Conservation (phyloP, 2,329 filamentous ascomycete species). For the Thielaviopsis ethacetica region DNA sequence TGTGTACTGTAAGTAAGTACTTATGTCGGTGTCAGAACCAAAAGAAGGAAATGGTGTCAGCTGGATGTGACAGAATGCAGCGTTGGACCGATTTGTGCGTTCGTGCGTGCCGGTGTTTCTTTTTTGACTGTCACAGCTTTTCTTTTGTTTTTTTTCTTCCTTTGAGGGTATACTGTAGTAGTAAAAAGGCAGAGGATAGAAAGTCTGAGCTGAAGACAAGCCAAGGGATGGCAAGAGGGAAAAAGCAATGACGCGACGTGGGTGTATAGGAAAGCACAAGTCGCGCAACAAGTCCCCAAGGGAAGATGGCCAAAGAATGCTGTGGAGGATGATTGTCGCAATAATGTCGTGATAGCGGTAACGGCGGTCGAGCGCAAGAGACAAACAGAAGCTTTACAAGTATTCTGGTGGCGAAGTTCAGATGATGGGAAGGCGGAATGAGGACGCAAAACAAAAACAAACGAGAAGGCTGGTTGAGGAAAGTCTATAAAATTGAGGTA, state of each 20-base stretch:
- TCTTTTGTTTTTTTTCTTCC: too few relatives aligned
- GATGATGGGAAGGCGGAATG: not conserved
- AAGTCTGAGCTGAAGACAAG: not conserved
- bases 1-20: too few relatives aligned
- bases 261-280: not conserved
- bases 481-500: not conserved
- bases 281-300: not conserved
- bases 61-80: not conserved
- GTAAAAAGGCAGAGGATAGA: not conserved
- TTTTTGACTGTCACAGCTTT: not conserved
- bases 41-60: not conserved
- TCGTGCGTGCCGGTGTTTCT: not conserved
- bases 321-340: not conserved
- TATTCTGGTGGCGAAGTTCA: not conserved
- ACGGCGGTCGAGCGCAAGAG: not conserved
- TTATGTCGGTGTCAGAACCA: not conserved
- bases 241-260: not conserved
- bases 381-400: not conserved
- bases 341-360: not conserved
- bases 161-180: too few relatives aligned
- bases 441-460: not conserved
- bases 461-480: not conserved
- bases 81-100: not conserved
- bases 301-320: conserved; percentile 1
- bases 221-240: not conserved